phyloP scores from a whole-genome alignment of 495 filamentous ascomycete genomes.

The Penicillium silybi region DNA sequence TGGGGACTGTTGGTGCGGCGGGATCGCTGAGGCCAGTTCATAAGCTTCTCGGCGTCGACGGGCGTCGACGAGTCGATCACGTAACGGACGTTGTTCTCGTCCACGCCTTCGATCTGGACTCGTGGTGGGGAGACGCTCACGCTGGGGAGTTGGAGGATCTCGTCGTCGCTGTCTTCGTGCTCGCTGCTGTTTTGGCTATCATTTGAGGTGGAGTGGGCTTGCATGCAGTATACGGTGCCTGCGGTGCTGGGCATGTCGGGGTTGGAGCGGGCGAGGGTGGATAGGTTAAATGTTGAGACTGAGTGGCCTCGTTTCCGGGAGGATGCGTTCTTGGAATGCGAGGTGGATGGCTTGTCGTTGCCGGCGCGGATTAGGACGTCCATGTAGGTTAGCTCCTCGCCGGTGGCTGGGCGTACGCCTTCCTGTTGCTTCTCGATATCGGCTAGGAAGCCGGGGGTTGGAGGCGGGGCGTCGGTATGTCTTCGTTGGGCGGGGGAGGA shows the following conservation, averaged over 20 bases:
- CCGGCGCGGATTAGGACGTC: slow-evolving; percentile 26
- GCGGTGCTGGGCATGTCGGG: slow-evolving; percentile 8
- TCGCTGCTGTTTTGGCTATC: slow-evolving; percentile 19
- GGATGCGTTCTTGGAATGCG: slow-evolving; percentile 1
- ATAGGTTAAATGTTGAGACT: slow-evolving; percentile 14
- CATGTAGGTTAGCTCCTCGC: slow-evolving; percentile 34
- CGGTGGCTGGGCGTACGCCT: neutral
- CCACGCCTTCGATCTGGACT: slow-evolving; percentile 35
- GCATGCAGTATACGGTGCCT: slow-evolving; percentile 33
- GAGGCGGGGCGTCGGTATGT: slow-evolving; percentile 40
- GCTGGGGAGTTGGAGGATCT: slow-evolving; percentile 39
- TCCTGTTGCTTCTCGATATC: slow-evolving; percentile 16
- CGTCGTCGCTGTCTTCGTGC: slow-evolving; percentile 35
- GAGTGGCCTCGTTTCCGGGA: slow-evolving; percentile 13
- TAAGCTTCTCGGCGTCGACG: slow-evolving; percentile 29
- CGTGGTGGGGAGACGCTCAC: slow-evolving; percentile 21
- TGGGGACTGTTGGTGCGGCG: slow-evolving; percentile 6
- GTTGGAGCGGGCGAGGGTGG: slow-evolving; percentile 5
- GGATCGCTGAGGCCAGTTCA: slow-evolving; percentile 32
- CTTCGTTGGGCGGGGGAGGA: slow-evolving; percentile 26
- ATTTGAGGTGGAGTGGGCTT: slow-evolving; percentile 31
- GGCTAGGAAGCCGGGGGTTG: slow-evolving; percentile 31
- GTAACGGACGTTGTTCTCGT: slow-evolving; percentile 38
- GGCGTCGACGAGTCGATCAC: slow-evolving; percentile 27
- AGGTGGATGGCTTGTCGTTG: slow-evolving; percentile 12